Percentiles rank a stretch among this genome's conserved stretches.
These are phyloP conservation scores for Sutorius eximius DNA, from an alignment of 1,284 basidiomycete species.

Conservation along the genomic window DNA sequence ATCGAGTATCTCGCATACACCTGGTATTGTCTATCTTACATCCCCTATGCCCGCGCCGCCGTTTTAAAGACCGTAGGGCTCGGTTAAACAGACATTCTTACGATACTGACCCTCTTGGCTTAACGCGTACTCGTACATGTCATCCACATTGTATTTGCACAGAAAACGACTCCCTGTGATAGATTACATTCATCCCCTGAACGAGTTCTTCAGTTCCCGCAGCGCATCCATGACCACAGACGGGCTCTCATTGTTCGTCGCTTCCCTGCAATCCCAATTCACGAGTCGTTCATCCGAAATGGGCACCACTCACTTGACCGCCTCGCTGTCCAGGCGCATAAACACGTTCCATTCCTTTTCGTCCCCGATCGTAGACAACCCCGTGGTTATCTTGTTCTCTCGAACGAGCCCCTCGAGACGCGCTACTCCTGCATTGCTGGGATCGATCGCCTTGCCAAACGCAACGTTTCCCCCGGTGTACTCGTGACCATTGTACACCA, in stretches of 20 bases:
- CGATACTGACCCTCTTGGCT: constrained; percentile 6
- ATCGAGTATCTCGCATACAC: constrained; percentile 83
- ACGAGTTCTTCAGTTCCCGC: constrained; percentile 83
- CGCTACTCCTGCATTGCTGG: constrained; percentile 55
- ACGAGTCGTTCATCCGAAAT: neutral
- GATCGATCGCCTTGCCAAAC: constrained; percentile 69
- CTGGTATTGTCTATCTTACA: constrained; percentile 83
- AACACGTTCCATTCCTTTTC: constrained; percentile 88
- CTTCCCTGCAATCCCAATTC: constrained; percentile 36
- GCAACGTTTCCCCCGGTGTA: constrained; percentile 74
- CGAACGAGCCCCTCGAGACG: constrained; percentile 55
- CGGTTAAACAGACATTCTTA: constrained; percentile 22
- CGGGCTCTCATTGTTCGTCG: constrained; percentile 45
- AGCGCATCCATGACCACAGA: constrained; percentile 70
- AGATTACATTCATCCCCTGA: constrained; percentile 46
- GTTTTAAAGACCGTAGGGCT: constrained; percentile 67
- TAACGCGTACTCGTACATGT: neutral
- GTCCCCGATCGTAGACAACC: constrained; percentile 80
- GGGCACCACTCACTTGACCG: constrained; percentile 51
- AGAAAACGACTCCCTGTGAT: neutral
- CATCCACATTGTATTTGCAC: neutral
- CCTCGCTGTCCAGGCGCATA: constrained; percentile 64
- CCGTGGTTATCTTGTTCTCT: constrained; percentile 62
- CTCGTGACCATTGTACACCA: constrained; percentile 92
- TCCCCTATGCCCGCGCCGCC: constrained; percentile 81